Percentiles rank a stretch among this genome's conserved stretches.
Evolutionary conservation across 2,329 filamentous ascomycete genomes (phyloP).

Genomic region (Fusarium gaditjirri): DNA sequence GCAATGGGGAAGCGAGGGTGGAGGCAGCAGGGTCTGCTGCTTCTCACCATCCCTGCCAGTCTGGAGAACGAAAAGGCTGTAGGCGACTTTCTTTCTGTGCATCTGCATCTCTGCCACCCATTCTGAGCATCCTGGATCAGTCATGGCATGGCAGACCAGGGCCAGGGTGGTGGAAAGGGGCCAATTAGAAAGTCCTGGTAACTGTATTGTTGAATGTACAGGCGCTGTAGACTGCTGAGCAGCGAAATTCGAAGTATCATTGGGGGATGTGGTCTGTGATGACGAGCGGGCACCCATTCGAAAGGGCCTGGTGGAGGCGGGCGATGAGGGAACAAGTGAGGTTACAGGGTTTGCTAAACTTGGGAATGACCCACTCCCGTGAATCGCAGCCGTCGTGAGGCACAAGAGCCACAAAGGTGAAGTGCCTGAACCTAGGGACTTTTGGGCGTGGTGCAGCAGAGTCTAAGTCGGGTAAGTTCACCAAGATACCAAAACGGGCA

Average conservation of each 20-base stretch:
- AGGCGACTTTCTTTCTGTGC: constrained; percentile 31
- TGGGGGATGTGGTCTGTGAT: constrained; percentile 39
- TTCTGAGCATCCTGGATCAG: constrained; percentile 39
- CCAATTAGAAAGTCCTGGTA: constrained; percentile 39
- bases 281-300: constrained; percentile 40
- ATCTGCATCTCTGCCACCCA: constrained; percentile 42
- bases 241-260: constrained; percentile 36
- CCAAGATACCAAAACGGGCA: constrained; percentile 31
- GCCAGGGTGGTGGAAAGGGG: constrained; percentile 31
- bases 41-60: constrained; percentile 33
- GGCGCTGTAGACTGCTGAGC: constrained; percentile 32
- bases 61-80: constrained; percentile 17
- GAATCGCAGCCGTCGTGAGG: constrained; percentile 26
- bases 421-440: constrained; percentile 20
- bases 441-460: constrained; percentile 19
- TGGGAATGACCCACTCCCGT: constrained; percentile 33
- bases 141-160: constrained; percentile 33
- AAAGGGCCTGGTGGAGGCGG: constrained; percentile 20
- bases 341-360: constrained; percentile 30
- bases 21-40: constrained; percentile 29
- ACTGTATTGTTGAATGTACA: constrained; percentile 30
- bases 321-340: constrained; percentile 30
- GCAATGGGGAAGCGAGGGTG: constrained; percentile 34
- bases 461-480: constrained; percentile 3
- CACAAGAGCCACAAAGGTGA: neutral